Conservation (phyloP, 2,329 filamentous ascomycete species). For the Xylariaceae sp. region DNA sequence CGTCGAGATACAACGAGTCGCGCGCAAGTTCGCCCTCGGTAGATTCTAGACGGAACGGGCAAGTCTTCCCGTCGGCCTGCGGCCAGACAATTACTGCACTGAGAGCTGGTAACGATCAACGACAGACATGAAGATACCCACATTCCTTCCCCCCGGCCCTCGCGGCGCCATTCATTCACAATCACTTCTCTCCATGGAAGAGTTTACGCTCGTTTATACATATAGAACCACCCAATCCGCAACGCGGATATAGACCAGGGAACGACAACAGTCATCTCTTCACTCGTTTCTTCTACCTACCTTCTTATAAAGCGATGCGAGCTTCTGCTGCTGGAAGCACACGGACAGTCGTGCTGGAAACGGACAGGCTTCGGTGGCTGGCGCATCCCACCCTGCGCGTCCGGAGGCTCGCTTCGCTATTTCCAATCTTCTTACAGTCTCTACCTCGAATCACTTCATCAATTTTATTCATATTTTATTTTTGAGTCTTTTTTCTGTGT, state of each 20-base stretch:
- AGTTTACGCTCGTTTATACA: slow-evolving; percentile 13
- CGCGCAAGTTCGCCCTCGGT: slow-evolving; percentile 36
- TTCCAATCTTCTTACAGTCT: slow-evolving; percentile 13
- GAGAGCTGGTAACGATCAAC: slow-evolving; percentile 30
- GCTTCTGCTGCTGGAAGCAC: background rate
- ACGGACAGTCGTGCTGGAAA: slow-evolving; percentile 1
- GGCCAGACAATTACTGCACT: slow-evolving; percentile 24
- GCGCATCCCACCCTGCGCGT: background rate
- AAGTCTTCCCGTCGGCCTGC: background rate
- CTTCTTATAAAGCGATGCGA: background rate
- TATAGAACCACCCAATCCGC: slow-evolving; percentile 4
- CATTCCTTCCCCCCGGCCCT: slow-evolving; percentile 8
- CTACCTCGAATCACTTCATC: background rate
- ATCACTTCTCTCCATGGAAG: slow-evolving; percentile 6
- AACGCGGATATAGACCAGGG: slow-evolving; percentile 15
- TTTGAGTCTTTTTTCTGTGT: too few species aligned
- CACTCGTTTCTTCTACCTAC: background rate
- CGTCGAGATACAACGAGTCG: slow-evolving; percentile 24
- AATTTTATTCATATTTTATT: slow-evolving; percentile 1
- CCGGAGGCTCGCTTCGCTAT: background rate
- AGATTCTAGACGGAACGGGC: slow-evolving; percentile 28
- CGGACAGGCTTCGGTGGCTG: background rate
- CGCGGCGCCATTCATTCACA: slow-evolving; percentile 1
- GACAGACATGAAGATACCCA: slow-evolving; percentile 30
- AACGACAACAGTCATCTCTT: background rate